Conservation (phyloP, 768 basidiomycete species). For the Brasilioporus rufonigricans region DNA sequence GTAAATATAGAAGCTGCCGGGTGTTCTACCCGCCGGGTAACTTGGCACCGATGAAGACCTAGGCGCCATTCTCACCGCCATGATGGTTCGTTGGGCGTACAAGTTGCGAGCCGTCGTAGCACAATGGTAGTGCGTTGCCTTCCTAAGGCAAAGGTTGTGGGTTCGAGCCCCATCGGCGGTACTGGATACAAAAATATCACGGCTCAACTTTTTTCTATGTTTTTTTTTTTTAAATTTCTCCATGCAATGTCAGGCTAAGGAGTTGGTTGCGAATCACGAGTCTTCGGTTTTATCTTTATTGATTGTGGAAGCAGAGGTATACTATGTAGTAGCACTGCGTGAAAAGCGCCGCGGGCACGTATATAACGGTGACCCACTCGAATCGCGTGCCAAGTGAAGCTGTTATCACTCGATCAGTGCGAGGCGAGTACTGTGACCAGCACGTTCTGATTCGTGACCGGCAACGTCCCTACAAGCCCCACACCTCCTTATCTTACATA, state of each 20-base stretch:
- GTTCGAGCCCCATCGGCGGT: slow-evolving; percentile 39
- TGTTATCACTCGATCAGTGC: slow-evolving; percentile 7
- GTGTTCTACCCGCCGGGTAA: no score
- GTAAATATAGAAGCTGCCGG: neutral
- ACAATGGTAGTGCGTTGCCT: slow-evolving; percentile 41
- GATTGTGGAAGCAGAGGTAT: neutral
- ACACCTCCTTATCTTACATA: neutral
- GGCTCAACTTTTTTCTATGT: slow-evolving; percentile 28
- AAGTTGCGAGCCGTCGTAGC: slow-evolving; percentile 33
- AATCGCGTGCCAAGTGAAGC: neutral
- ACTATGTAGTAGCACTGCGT: no score
- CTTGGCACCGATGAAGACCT: neutral
- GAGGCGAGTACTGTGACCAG: neutral
- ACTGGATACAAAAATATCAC: slow-evolving; percentile 19
- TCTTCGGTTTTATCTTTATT: no score
- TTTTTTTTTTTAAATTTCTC: no score
- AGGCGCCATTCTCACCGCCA: neutral
- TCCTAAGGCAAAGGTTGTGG: slow-evolving; percentile 40
- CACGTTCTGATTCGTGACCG: slow-evolving; percentile 1
- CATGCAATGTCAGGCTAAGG: no score
- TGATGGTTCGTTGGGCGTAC: neutral
- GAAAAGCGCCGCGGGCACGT: no score
- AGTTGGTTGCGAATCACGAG: no score
- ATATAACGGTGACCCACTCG: neutral
- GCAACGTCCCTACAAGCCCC: neutral